Evolutionary conservation across 176 grass and related monocot species (phyloP), one percentile per base, ranked within the genome.

Genomic region (Sorghum bicolor): DNA sequence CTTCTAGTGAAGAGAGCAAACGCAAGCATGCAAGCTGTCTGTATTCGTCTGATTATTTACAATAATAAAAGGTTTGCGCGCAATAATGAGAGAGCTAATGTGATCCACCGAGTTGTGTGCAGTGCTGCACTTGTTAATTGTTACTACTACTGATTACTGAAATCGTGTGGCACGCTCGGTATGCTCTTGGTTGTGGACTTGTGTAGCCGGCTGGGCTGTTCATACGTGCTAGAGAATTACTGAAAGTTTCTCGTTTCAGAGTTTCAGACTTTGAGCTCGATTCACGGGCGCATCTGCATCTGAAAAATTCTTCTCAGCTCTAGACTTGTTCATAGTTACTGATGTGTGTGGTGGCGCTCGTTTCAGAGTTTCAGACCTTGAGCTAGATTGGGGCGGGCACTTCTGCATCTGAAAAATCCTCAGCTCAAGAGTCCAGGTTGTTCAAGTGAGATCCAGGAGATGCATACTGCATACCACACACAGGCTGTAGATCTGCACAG

Each of bases 31-130:
- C 80, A 90, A 75, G 75, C 80, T 84, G 68, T 80, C 52, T 28
- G 37, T 47, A 38, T 63, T 68, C 24, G 55, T 24, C 53, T 53
- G 19, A 8, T 57, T 78, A 33, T 86, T 86, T 86, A 33, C 79
- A 86, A 26, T 79, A 90, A 90, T 90, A 80, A 90, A 70, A 33
- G 44, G 70, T 57, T 87, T 86, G 78, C 57, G 44, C 22, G 29
- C 34, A 67, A 86, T 86, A 82, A 64, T 82, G 16, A 30, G 53
- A 72, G 53, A 58, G 76, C 45, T 40, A 12, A 39, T 64, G 20
- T 53, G 31, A 34, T 50, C 48, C 16, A 72, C 76, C 30, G 6
- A 24, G 14, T 30, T 0, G 5, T 63, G 34, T 39, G 32, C 25
- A 17, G 17, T 68, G 19, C 61, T 68, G 47, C 19, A 75, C 67